Conservation (phyloP, 495 filamentous ascomycete species). For the Rusavskia elegans region DNA sequence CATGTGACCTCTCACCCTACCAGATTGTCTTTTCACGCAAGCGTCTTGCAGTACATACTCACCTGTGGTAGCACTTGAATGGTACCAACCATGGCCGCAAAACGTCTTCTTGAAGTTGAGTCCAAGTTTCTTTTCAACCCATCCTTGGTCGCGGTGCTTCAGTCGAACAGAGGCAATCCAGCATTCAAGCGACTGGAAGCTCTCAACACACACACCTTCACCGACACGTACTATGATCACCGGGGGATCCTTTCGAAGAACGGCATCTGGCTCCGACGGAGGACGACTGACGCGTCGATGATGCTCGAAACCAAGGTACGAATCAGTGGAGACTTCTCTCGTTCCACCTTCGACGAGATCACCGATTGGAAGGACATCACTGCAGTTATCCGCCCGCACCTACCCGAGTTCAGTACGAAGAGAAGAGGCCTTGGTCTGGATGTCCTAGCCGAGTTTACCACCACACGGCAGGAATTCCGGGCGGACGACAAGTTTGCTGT, state of each 20-base stretch:
- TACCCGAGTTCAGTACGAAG: neutral
- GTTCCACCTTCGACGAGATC: neutral
- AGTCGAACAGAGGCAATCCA: neutral
- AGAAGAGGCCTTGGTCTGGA: neutral
- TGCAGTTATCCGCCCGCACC: neutral
- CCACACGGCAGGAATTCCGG: slow-evolving; percentile 16
- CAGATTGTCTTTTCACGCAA: too few species aligned
- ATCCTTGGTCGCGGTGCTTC: neutral
- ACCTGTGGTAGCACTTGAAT: too few species aligned
- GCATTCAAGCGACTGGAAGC: neutral
- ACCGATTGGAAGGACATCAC: neutral
- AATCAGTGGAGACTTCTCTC: neutral
- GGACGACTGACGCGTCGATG: neutral
- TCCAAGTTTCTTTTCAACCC: neutral
- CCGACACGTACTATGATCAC: neutral
- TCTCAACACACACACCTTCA: neutral
- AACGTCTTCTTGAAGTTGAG: neutral
- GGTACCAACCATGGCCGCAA: neutral
- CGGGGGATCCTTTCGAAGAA: neutral
- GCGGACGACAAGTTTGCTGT: slow-evolving; percentile 8
- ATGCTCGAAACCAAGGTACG: neutral
- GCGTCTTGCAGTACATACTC: too few species aligned
- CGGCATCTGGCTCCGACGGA: neutral
- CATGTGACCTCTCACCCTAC: too few species aligned
- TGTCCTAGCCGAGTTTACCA: slow-evolving; percentile 11